These are phyloP conservation scores for Ophiocordyceps australis DNA, from an alignment of 2,329 filamentous ascomycete genomes.

Conservation along the genomic window DNA sequence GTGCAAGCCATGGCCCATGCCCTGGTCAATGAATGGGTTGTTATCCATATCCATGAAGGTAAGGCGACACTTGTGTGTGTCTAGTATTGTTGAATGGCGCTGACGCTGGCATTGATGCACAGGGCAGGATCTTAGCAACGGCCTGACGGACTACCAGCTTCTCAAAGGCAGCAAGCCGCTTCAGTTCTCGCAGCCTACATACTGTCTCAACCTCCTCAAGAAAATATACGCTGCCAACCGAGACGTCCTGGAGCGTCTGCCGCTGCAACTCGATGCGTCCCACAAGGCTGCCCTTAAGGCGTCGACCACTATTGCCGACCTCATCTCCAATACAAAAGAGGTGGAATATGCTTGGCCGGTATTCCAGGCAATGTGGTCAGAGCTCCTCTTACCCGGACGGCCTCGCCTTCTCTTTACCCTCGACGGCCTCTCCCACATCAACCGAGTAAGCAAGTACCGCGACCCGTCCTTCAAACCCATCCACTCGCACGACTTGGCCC, in stretches of 20 bases:
- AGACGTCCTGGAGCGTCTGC: constrained; percentile 35
- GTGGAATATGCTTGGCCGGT: constrained; percentile 63
- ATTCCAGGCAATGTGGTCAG: constrained; percentile 65
- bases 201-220: constrained; percentile 56
- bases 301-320: constrained; percentile 44
- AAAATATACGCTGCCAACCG: constrained; percentile 58
- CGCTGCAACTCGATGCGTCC: constrained; percentile 24
- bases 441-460: constrained; percentile 62
- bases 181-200: constrained; percentile 62
- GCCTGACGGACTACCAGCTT: constrained; percentile 62
- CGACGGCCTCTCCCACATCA: constrained; percentile 68
- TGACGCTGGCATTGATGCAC: too few species aligned
- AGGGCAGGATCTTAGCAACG: constrained; percentile 66
- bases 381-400: constrained; percentile 41
- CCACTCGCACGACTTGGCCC: constrained; percentile 68
- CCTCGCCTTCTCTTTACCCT: constrained; percentile 52
- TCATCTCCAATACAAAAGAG: constrained; percentile 56
- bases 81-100: too few species aligned
- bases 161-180: constrained; percentile 37
- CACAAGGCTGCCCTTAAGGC: constrained; percentile 26
- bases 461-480: constrained; percentile 52
- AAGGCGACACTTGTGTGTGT: too few species aligned
- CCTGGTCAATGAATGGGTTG: constrained; percentile 70
- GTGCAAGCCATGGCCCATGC: constrained; percentile 72
- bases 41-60: constrained; percentile 84